Conservation (phyloP, 2,329 filamentous ascomycete species). For the Botrytis squamosa region DNA sequence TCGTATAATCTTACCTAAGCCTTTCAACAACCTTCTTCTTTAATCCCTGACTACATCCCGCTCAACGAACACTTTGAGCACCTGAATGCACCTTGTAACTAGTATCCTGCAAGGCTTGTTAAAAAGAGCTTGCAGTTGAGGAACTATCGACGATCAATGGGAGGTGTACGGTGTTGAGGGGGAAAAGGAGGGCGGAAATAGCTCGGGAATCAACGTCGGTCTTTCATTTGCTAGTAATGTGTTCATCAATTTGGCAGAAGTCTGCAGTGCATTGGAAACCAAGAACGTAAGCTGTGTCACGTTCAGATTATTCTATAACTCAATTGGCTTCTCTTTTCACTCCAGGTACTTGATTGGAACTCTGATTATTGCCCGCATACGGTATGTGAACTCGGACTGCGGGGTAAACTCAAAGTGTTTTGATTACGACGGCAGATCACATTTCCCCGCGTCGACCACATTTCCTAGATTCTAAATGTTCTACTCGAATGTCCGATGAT, state of each 20-base stretch:
- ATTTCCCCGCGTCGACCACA: not conserved
- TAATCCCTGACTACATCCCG: not conserved
- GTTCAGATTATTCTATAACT: not conserved
- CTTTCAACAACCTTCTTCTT: not conserved
- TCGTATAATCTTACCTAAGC: not conserved
- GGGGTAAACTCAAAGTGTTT: slow-evolving; percentile 7
- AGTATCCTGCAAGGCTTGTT: not conserved
- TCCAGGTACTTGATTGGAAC: not conserved
- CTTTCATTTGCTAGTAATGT: not conserved
- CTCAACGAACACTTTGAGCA: not conserved
- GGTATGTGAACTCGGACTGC: not conserved
- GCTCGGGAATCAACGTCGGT: not conserved
- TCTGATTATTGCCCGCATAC: not conserved
- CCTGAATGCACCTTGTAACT: not conserved
- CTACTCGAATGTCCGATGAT: not conserved
- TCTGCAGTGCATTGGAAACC: not conserved
- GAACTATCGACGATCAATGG: not conserved
- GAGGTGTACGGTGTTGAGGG: not conserved
- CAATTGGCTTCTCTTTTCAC: not conserved
- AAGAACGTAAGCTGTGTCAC: slow-evolving; percentile 4
- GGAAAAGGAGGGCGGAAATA: not conserved
- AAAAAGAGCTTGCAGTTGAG: not conserved
- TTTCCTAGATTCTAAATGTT: too few relatives aligned
- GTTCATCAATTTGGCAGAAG: not conserved
- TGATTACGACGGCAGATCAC: not conserved